Conservation (phyloP, 768 basidiomycete genomes). For the Cystobasidium ongulense region DNA sequence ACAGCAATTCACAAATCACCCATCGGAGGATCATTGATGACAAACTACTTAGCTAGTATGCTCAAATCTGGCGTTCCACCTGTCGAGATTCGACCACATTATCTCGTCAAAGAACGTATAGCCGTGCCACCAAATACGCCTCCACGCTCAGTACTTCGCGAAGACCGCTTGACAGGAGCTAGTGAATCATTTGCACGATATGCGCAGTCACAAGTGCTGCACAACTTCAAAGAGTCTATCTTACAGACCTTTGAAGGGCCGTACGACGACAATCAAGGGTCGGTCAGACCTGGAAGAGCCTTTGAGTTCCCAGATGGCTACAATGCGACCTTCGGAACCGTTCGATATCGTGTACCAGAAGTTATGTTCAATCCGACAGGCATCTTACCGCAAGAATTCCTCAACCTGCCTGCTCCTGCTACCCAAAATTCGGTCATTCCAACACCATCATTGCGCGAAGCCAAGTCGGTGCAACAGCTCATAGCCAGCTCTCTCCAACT, state of each 20-base stretch:
- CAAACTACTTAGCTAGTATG: constrained; percentile 51
- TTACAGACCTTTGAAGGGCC: constrained; percentile 79
- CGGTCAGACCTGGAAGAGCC: constrained; percentile 50
- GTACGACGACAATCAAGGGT: constrained; percentile 69
- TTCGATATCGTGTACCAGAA: constrained; percentile 77
- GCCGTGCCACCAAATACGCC: constrained; percentile 63
- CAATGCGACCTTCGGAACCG: constrained; percentile 68
- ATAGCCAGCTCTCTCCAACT: constrained; percentile 69
- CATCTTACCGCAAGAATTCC: constrained; percentile 38
- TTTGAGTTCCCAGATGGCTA: constrained; percentile 97
- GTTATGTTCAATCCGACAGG: constrained; percentile 71
- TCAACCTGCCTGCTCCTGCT: constrained; percentile 37
- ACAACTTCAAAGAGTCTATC: constrained; percentile 86
- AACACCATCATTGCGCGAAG: constrained; percentile 45
- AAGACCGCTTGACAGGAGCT: constrained; percentile 58
- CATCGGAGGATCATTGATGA: constrained; percentile 54
- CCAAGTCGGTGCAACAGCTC: constrained; percentile 56
- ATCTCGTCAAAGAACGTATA: constrained; percentile 67
- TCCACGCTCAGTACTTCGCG: constrained; percentile 63
- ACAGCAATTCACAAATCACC: constrained; percentile 60
- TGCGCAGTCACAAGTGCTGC: constrained; percentile 72
- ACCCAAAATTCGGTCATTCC: constrained; percentile 44
- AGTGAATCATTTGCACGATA: constrained; percentile 74
- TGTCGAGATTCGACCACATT: constrained; percentile 71
- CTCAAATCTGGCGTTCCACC: constrained; percentile 30